Evolutionary conservation across 164 flowering plant species (phyloP).

Genomic region (Tetrastigma voinierianum): DNA sequence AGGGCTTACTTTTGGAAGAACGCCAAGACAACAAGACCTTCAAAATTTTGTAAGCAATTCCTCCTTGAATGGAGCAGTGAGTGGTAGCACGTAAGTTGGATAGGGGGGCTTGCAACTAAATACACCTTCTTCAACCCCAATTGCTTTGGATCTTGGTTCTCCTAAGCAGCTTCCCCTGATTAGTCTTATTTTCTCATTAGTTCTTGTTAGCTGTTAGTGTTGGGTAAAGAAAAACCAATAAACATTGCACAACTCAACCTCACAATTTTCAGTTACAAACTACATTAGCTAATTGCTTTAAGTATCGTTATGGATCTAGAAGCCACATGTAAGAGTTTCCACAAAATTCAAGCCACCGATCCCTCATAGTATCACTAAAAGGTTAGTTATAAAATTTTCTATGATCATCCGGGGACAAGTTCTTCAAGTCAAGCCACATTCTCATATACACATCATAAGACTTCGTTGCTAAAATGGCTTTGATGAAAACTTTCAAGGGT

Average conservation of each 20-base stretch:
- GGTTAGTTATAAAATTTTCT: constrained; percentile 26
- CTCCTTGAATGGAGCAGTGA: constrained; percentile 1
- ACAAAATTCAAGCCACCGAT: constrained; percentile 66
- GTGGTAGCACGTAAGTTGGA: constrained; percentile 7
- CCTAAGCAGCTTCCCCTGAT: constrained; percentile 7
- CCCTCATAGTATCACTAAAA: constrained; percentile 69
- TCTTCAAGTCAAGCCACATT: background rate
- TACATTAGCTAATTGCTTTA: background rate
- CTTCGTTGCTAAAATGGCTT: background rate
- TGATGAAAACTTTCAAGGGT: background rate
- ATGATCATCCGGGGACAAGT: background rate
- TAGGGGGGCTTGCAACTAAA: background rate
- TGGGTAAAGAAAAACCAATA: background rate
- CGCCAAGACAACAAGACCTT: background rate
- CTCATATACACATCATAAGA: too few relatives aligned
- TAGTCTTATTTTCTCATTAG: background rate
- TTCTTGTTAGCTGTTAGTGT: background rate
- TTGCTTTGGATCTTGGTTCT: too few relatives aligned
- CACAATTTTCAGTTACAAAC: constrained; percentile 6
- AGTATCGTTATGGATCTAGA: constrained; percentile 14
- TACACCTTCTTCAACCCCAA: background rate
- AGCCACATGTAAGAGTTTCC: constrained; percentile 44
- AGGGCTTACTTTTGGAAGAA: too few relatives aligned
- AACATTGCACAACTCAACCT: background rate
- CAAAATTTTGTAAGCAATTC: background rate